Evolutionary conservation across 352 stramenopile species (phyloP).

Genomic region (Phytophthora sp.): DNA sequence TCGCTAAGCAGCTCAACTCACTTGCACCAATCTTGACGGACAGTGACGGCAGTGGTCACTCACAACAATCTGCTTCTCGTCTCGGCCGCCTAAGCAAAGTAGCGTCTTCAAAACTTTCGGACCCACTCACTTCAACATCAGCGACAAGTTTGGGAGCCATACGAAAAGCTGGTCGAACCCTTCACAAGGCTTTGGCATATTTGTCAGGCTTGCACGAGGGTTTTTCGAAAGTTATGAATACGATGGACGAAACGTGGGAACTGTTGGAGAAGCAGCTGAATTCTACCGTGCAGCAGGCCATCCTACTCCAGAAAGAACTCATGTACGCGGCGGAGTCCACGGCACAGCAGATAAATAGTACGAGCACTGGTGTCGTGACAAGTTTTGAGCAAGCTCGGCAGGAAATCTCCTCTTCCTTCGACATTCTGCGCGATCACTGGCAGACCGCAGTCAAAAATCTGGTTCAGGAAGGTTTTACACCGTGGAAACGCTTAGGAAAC

Average conservation of each 20-base stretch:
- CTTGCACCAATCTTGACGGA: constrained; percentile 27
- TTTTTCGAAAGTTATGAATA: constrained; percentile 33
- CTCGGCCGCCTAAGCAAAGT: constrained; percentile 37
- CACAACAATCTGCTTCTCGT: constrained; percentile 34
- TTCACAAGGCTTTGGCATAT: constrained; percentile 36
- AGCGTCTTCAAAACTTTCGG: constrained; percentile 22
- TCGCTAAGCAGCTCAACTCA: constrained; percentile 27
- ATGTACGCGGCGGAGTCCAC: constrained; percentile 32
- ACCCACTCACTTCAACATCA: constrained; percentile 22
- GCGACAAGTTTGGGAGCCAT: constrained; percentile 22
- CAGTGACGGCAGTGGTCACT: constrained; percentile 23
- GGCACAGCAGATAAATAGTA: constrained; percentile 33
- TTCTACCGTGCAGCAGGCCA: constrained; percentile 27
- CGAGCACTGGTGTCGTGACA: constrained; percentile 20
- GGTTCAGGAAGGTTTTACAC: constrained; percentile 24
- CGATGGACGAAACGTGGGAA: constrained; percentile 29
- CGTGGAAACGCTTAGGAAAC: constrained; percentile 37
- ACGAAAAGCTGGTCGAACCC: constrained; percentile 33
- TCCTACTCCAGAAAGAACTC: constrained; percentile 34
- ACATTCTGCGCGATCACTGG: constrained; percentile 35
- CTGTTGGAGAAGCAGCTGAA: constrained; percentile 38
- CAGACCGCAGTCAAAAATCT: constrained; percentile 19
- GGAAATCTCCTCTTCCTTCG: constrained; percentile 32
- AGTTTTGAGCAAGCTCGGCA: constrained; percentile 33
- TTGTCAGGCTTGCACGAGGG: constrained; percentile 37